Conservation (phyloP, 495 filamentous ascomycete genomes). For the Elasticomyces elasticus region DNA sequence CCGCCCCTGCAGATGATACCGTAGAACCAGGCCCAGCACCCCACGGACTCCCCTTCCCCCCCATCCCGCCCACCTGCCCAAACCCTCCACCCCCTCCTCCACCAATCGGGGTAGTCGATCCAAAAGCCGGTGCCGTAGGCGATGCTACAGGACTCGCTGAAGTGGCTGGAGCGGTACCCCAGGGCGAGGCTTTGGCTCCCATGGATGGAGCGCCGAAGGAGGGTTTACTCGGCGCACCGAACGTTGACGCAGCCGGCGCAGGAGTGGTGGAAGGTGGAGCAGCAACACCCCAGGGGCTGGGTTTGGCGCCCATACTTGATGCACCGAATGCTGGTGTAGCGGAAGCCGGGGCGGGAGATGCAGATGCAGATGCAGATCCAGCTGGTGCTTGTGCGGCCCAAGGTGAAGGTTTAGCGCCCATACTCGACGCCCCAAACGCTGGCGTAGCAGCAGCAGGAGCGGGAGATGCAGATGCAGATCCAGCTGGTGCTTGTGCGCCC, state of each 20-base stretch:
- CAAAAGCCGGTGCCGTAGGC: neutral
- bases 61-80: constrained; percentile 18
- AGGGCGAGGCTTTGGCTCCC: too few species aligned
- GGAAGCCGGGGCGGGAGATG: constrained; percentile 2
- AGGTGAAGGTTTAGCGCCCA: constrained; percentile 15
- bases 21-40: too few species aligned
- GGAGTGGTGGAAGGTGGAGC: constrained; percentile 1
- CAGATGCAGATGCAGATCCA: too few species aligned
- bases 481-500: too few species aligned
- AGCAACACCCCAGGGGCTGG: constrained; percentile 19
- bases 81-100: constrained; percentile 18
- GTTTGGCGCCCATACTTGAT: constrained; percentile 15
- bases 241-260: constrained; percentile 13
- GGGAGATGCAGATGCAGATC: too few species aligned
- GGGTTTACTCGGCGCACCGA: constrained; percentile 20
- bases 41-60: constrained; percentile 22
- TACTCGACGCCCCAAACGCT: constrained; percentile 15
- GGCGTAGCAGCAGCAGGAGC: too few species aligned
- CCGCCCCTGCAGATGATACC: too few species aligned
- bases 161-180: neutral
- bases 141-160: neutral
- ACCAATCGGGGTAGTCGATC: neutral
- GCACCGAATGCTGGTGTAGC: constrained; percentile 21
- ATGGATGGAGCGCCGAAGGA: too few species aligned
- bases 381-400: too few species aligned